Evolutionary conservation across 371 early-diverging fungal species (phyloP).

Genomic region (Rhizopus arrhizus): DNA sequence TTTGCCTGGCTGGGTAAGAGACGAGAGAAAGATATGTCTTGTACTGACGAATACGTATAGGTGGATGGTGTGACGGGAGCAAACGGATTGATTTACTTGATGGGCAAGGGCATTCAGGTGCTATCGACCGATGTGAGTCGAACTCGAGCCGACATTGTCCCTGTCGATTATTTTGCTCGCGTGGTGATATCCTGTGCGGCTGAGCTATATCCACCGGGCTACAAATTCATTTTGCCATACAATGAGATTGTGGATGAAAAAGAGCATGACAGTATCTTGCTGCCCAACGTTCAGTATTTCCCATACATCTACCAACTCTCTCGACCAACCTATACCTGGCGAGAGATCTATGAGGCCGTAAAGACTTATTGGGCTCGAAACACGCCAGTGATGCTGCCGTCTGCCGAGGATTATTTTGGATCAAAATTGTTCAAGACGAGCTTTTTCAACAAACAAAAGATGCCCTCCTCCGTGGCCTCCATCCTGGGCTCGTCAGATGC

Average conservation of each 20-base stretch:
- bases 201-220: conserved; percentile 34
- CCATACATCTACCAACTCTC: conserved; percentile 50
- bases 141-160: conserved; percentile 56
- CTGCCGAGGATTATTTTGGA: conserved; percentile 44
- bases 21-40: no score
- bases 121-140: conserved; percentile 43
- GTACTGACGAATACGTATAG: conserved; percentile 23
- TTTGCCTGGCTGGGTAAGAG: conserved; percentile 62
- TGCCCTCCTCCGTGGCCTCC: conserved; percentile 37
- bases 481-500: conserved; percentile 7
- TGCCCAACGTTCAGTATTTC: conserved; percentile 38
- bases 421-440: conserved; percentile 40
- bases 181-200: conserved; percentile 39
- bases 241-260: conserved; percentile 39
- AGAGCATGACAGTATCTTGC: conserved; percentile 24
- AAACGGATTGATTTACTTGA: conserved; percentile 41
- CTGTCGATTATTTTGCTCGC: conserved; percentile 55
- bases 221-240: conserved; percentile 46
- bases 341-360: conserved; percentile 35
- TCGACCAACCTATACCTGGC: conserved; percentile 36
- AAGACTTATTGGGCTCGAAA: conserved; percentile 50
- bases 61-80: conserved; percentile 64
- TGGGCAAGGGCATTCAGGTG: conserved; percentile 44
- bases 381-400: conserved; percentile 32
- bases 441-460: conserved; percentile 42